Base-by-base conservation (phyloP, 129 eudicot species). In the Smallanthus sonchifolius region DNA sequence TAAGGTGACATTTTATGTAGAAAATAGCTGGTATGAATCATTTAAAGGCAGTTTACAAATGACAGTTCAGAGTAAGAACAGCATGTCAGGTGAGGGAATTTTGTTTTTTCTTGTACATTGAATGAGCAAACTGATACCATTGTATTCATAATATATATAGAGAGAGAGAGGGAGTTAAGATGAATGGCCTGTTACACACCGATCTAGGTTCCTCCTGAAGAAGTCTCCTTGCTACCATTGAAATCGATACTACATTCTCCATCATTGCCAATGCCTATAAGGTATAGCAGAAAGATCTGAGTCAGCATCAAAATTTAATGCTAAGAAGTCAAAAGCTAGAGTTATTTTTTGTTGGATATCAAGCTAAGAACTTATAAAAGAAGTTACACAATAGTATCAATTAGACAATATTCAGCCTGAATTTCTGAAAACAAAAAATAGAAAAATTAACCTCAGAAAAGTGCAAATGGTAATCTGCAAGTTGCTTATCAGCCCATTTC, bases 401-500 rank as follows among this genome's bases (percentile, higher is more conserved):
- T 32, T 14, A 39, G 54, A 72, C 64, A 40, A 65, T 30, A 67
- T 80, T 56, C 47, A 56, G 49, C 61, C 17, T 67, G 80, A 28
- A 77, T 67, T 57, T 28, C 14, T 15, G 20, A 36, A 59, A 35
- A 51, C 20, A 14, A 0, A 24, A 0, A n/a, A 30, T 9, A 62
- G 54, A 65, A 67, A 36, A 59, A 77, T n/a, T 44, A 39, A 95
- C 99, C 99, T 95, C 97, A 10, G 92, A 65, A 67, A 86, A 88
- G 61, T 91, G 87, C 63, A 85, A 79, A 75, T 95, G 97, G 84
- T 95, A 95, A 78, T 95, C 99, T 48, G 90, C 86, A 60, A 95
- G 92, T 75, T 83, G 97, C 78, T 82, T 88, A 82, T 95, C 96
- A 48, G 93, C 96, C 99, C 99, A 95, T 77, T 80, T 95, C 78